phyloP scores from a whole-genome alignment of 1,139 yeast genomes.

The Wickerhamiella pararugosa region DNA sequence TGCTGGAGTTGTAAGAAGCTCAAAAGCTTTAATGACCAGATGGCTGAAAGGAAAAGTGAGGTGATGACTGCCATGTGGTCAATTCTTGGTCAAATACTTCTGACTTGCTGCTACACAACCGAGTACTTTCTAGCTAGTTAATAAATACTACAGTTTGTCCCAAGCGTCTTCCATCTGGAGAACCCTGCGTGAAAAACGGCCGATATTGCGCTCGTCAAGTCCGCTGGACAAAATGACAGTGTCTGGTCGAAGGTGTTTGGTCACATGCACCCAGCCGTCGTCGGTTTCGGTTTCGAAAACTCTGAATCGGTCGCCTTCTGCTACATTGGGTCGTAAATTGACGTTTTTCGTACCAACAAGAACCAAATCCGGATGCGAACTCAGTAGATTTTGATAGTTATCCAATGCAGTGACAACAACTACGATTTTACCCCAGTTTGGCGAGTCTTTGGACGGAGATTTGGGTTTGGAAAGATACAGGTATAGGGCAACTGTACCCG shows the following conservation, averaged over 20 bases:
- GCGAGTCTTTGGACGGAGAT: too few relatives aligned
- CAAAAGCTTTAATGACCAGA: constrained; percentile 2
- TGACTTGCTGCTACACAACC: too few relatives aligned
- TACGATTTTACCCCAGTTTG: constrained; percentile 1
- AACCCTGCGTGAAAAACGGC: constrained; percentile 11
- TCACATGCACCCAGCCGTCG: constrained; percentile 20
- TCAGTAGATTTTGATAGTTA: constrained; percentile 3
- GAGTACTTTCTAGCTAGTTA: too few relatives aligned
- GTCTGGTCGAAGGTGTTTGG: constrained; percentile 22
- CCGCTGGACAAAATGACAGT: constrained; percentile 19
- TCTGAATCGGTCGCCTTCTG: constrained; percentile 13
- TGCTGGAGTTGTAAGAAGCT: not conserved
- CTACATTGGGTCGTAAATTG: not conserved
- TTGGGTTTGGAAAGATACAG: not conserved
- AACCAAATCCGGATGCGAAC: constrained; percentile 3
- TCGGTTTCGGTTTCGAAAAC: constrained; percentile 22
- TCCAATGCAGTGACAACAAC: constrained; percentile 4
- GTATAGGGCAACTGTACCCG: too few relatives aligned
- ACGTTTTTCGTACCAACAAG: constrained; percentile 8
- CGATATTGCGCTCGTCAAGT: constrained; percentile 14
- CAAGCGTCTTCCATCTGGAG: constrained; percentile 1
- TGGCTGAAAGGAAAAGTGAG: constrained; percentile 3
- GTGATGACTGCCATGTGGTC: not conserved
- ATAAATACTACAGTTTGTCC: too few relatives aligned
- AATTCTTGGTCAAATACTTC: not conserved